Percentiles rank a stretch among this genome's conserved stretches.
Conservation (phyloP, 176 grass and related monocot species). For the Oryza brachyantha region DNA sequence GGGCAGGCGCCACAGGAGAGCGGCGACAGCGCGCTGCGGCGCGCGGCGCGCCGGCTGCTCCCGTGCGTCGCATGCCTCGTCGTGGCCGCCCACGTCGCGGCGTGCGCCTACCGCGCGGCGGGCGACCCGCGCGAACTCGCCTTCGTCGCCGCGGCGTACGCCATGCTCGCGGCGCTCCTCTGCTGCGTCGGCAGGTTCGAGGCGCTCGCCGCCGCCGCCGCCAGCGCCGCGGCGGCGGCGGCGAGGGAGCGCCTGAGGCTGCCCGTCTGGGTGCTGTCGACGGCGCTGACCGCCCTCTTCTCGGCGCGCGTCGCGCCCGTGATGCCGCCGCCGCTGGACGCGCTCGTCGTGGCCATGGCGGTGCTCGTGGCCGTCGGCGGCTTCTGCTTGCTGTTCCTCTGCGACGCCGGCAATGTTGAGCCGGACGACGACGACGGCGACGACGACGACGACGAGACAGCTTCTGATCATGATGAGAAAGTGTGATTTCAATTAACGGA, state of each 20-base stretch:
- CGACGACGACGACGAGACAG: background rate
- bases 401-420: background rate
- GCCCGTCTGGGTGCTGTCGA: slow-evolving; percentile 7
- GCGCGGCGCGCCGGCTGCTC: background rate
- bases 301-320: background rate
- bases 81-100: background rate
- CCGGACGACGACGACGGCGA: background rate
- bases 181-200: background rate
- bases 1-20: background rate
- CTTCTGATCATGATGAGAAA: background rate
- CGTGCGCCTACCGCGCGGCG: background rate
- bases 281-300: background rate
- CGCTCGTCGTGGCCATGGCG: background rate
- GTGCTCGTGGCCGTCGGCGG: background rate
- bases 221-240: too few species aligned
- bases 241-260: background rate
- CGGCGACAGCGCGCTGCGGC: background rate
- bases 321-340: slow-evolving; percentile 14
- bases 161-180: background rate
- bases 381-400: background rate
- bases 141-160: background rate
- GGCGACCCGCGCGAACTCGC: background rate
- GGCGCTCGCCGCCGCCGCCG: background rate
- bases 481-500: background rate
- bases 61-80: background rate